Evolutionary conservation across 768 basidiomycete genomes (phyloP).

Genomic region (Serendipita sp.): DNA sequence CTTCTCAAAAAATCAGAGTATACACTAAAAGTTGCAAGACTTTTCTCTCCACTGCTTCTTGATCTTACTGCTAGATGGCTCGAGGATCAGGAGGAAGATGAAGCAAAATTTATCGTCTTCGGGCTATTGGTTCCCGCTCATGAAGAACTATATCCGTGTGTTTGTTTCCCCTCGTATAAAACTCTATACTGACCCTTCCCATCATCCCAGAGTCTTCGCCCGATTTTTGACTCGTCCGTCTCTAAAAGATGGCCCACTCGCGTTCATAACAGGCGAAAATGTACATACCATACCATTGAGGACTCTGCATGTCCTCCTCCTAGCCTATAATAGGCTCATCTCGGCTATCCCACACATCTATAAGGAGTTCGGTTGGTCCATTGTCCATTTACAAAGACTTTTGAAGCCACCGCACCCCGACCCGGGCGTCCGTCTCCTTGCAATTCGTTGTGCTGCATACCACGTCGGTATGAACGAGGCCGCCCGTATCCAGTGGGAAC

Average conservation of each 20-base stretch:
- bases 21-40: slow-evolving; percentile 42
- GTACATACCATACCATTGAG: slow-evolving; percentile 22
- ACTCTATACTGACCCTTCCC: slow-evolving; percentile 11
- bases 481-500: slow-evolving; percentile 52
- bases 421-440: slow-evolving; percentile 45
- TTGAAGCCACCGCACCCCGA: slow-evolving; percentile 42
- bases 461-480: slow-evolving; percentile 67
- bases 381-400: slow-evolving; percentile 27
- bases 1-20: slow-evolving; percentile 45
- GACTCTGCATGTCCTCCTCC: slow-evolving; percentile 51
- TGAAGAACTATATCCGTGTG: slow-evolving; percentile 22
- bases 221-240: slow-evolving; percentile 29
- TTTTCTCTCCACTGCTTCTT: slow-evolving; percentile 61
- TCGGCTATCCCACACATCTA: slow-evolving; percentile 59
- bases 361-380: slow-evolving; percentile 41
- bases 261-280: slow-evolving; percentile 21
- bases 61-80: slow-evolving; percentile 78
- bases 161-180: slow-evolving; percentile 43
- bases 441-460: slow-evolving; percentile 61
- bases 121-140: slow-evolving; percentile 16
- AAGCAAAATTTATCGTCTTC: slow-evolving; percentile 25
- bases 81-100: slow-evolving; percentile 26
- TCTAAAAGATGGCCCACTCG: slow-evolving; percentile 39
- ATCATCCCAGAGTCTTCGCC: slow-evolving; percentile 36
- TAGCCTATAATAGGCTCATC: slow-evolving; percentile 71